Percentiles rank a stretch among this genome's conserved stretches.
These are phyloP conservation scores for Diospyros lotus DNA, from an alignment of 148 eudicot genomes.

Conservation along the genomic window DNA sequence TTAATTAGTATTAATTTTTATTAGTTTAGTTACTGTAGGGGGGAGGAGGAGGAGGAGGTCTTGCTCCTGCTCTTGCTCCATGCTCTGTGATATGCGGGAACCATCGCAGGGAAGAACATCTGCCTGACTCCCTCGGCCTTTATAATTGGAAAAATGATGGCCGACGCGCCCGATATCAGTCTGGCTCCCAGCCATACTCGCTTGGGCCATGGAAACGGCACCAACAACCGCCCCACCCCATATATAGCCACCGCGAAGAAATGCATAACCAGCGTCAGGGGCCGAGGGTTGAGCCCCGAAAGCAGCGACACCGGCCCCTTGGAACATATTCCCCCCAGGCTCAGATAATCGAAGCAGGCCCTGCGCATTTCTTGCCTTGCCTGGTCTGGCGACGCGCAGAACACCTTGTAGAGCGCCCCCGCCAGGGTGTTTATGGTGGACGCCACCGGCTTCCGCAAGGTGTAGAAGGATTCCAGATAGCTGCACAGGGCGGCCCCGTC, in stretches of 20 bases:
- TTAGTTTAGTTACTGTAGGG: too few relatives aligned
- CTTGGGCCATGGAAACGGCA: conserved; percentile 45
- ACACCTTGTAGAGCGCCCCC: conserved; percentile 41
- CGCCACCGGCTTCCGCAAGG: conserved; percentile 46
- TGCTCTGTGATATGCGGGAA: conserved; percentile 36
- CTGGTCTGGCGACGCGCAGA: conserved; percentile 37
- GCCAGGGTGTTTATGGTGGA: conserved; percentile 50
- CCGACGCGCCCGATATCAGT: conserved; percentile 31
- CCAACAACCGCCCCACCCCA: conserved; percentile 42
- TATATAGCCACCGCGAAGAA: conserved; percentile 52
- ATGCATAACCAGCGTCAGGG: conserved; percentile 34
- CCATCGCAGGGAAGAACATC: conserved; percentile 42
- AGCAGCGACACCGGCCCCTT: conserved; percentile 35
- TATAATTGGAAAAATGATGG: conserved; percentile 38
- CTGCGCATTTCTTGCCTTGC: conserved; percentile 50
- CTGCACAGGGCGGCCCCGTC: conserved; percentile 27
- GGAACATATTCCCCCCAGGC: conserved; percentile 43
- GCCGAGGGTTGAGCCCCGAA: conserved; percentile 39
- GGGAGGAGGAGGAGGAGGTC: too few relatives aligned
- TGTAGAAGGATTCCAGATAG: conserved; percentile 40
- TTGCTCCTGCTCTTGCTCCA: too few relatives aligned
- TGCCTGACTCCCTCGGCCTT: conserved; percentile 39
- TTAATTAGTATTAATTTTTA: too few relatives aligned
- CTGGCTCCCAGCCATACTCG: conserved; percentile 31
- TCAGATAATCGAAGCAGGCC: conserved; percentile 44